These are phyloP conservation scores for Blastocystis sp. DNA, from an alignment of 352 stramenopile genomes.

Conservation along the genomic window DNA sequence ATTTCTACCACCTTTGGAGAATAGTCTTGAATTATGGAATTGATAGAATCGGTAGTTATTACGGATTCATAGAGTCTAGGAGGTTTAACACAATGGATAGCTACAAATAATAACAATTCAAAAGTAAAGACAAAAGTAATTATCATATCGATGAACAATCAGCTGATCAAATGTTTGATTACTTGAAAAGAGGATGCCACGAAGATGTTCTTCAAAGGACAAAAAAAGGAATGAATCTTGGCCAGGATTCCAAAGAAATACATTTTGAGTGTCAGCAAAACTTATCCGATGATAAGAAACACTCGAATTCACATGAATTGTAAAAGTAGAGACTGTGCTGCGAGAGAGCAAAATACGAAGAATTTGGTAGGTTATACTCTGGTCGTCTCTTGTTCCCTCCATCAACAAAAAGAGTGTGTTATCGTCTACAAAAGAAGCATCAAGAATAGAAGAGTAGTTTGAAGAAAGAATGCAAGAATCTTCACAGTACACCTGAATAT, in stretches of 20 bases:
- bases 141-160: not conserved
- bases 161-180: not conserved
- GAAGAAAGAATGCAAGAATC: not conserved
- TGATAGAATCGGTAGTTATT: not conserved
- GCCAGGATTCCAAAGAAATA: not conserved
- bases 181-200: not conserved
- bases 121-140: not conserved
- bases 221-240: not conserved
- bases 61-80: not conserved
- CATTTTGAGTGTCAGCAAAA: not conserved
- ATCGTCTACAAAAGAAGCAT: not conserved
- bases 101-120: not conserved
- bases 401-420: not conserved
- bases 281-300: not conserved
- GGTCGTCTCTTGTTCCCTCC: not conserved
- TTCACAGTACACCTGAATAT: not conserved
- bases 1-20: not conserved
- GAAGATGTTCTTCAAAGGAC: not conserved
- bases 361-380: not conserved
- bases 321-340: not conserved
- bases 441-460: not conserved
- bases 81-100: not conserved
- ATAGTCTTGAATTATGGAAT: not conserved
- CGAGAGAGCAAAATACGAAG: not conserved
- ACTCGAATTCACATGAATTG: not conserved